Conservation (phyloP, 139 green algal species). For the Chlamydomonas sphaeroides region DNA sequence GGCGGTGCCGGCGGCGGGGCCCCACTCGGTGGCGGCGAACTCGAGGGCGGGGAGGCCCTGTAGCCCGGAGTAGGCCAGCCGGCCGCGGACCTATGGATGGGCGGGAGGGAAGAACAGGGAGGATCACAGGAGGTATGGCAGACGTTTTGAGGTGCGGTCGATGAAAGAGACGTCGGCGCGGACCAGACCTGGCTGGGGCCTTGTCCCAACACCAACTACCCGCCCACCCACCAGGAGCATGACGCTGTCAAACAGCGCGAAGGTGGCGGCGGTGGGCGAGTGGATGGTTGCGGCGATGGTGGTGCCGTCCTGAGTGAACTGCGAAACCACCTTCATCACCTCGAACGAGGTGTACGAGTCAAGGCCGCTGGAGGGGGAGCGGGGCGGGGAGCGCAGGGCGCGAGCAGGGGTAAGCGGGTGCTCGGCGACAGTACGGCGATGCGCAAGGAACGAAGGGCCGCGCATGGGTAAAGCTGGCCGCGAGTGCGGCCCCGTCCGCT, state of each 20-base stretch:
- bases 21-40: conserved; percentile 20
- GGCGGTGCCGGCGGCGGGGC: background rate
- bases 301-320: conserved; percentile 46
- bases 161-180: too few species aligned
- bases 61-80: conserved; percentile 63
- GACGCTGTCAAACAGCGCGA: conserved; percentile 79
- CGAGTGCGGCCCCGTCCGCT: too few species aligned
- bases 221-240: conserved; percentile 65
- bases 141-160: too few species aligned
- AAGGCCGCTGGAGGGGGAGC: background rate
- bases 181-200: too few species aligned
- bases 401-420: too few species aligned
- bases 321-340: conserved; percentile 63
- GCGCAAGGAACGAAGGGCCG: too few species aligned
- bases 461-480: too few species aligned
- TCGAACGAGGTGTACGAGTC: background rate
- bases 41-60: conserved; percentile 11
- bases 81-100: too few species aligned
- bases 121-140: too few species aligned
- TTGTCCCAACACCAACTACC: too few species aligned
- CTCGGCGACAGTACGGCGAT: too few species aligned
- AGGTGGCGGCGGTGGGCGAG: conserved; percentile 73
- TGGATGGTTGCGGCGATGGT: conserved; percentile 83
- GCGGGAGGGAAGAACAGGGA: too few species aligned
- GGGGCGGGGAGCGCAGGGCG: background rate